Base-by-base conservation (phyloP, 805 yeast genomes). In the Candida rishiriensis region DNA sequence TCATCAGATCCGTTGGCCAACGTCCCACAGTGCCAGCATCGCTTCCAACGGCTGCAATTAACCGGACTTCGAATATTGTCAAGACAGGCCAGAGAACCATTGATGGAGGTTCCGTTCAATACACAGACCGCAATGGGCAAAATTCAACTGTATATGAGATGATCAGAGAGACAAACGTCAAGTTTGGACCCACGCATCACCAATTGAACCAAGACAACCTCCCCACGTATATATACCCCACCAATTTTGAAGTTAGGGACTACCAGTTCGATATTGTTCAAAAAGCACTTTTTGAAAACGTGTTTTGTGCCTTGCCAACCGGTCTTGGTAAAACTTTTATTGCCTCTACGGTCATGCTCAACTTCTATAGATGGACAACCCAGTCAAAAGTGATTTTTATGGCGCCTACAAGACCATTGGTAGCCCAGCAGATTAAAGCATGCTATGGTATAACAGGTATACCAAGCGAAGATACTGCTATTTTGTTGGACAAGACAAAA, bases 281-380 rank as follows among this genome's bases (percentile, higher is more conserved):
- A 38, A 76, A 79, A 45, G 83, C 97, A 0, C 68, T 93, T 32
- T 80, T 76, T 55, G 72, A 81, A 49, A 93, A 93, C 57, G 61
- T 84, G 3, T 68, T 93, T 18, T 91, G 95, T 59, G 95, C 97
- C 0, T 76, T 93, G 13, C 99, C 99, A 1, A 93, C 99, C 0
- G 99, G 99, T 52, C 71, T 90, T 61, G 99, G 99, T 34, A 93
- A 93, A 66, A 93, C 99, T 0, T 88, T 93, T 51, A 89, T 93
- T 57, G 98, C 99, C 1, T 82, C 95, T 32, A 84, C 96, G 0
- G 91, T 91, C 17, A 93, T 93, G 89, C 71, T 89, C 44, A 93
- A 93, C 60, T 93, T 76, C 65, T 81, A 77, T 53, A 67, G 95
- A 39, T 93, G 99, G 99, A 85, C 90, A 16, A 76, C 76, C 13